These are phyloP conservation scores for Talaromyces proteolyticus DNA, from an alignment of 495 filamentous ascomycete species.

Conservation along the genomic window DNA sequence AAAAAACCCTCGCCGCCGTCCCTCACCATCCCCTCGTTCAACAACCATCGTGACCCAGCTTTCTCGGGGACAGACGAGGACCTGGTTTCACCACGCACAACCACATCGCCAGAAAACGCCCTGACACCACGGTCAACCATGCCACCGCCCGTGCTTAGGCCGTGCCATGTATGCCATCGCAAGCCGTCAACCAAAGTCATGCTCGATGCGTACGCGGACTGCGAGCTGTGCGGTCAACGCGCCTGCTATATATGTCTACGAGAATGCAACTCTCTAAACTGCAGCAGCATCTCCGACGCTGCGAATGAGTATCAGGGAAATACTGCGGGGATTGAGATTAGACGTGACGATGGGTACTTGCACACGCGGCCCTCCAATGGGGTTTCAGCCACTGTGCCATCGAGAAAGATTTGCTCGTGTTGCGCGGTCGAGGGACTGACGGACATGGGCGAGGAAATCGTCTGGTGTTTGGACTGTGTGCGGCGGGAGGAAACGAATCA, in stretches of 20 bases:
- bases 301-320: neutral
- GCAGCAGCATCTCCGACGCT: conserved; percentile 2
- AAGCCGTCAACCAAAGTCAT: conserved; percentile 39
- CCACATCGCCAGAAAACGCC: neutral
- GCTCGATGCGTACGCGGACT: conserved; percentile 45
- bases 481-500: conserved; percentile 3
- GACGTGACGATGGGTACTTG: neutral
- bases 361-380: neutral
- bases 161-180: conserved; percentile 47
- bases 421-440: conserved; percentile 40
- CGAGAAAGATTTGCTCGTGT: conserved; percentile 31
- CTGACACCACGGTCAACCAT: too few relatives aligned
- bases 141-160: conserved; percentile 24
- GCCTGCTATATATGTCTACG: conserved; percentile 49
- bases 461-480: conserved; percentile 34
- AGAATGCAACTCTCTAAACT: conserved; percentile 33
- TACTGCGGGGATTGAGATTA: neutral
- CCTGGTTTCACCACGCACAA: conserved; percentile 1
- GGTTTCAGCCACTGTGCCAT: neutral
- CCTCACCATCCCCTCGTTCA: neutral
- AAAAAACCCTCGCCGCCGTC: neutral
- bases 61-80: neutral
- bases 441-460: conserved; percentile 29
- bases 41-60: neutral
- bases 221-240: conserved; percentile 39